Base-by-base conservation (phyloP, 2,329 filamentous ascomycete species). In the Dactylellina haptotyla region DNA sequence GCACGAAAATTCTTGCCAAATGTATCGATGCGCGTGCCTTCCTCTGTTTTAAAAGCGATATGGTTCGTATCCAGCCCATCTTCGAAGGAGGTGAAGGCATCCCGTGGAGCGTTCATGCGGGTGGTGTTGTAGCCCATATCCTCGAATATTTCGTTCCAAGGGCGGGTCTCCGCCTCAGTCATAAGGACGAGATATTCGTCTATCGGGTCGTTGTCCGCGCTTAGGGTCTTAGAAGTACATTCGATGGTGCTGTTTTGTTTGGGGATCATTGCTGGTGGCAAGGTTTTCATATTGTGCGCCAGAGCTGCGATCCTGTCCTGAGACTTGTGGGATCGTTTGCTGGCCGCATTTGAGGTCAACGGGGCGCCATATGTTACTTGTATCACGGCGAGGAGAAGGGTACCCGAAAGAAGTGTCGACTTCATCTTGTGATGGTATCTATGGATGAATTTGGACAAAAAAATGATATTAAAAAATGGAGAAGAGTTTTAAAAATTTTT, bases 101-200 rank as follows among this genome's bases (percentile, higher is more conserved):
- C 43, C 9, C 32, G 59, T 8, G 43, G 2, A 9, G 32, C 43
- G 73, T 82, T 80, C 6, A 84, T 80, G 10, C 80, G 62, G 2
- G 78, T 78, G 25, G 25, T 57, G 9, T 74, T 74, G 10, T 75
- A 64, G 2, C 62, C 70, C 77, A 78, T 77, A 20, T 76, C 76
- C 9, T 41, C 39, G 6, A 78, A 61, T n/a, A 78, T 63, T 3
- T 76, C 46, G 3, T 75, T 62, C 39, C 77, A 76, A 2, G 64
- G 54, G 5, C 76, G 76, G 1, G 64, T 72, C 51, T 78, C 76
- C 2, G 74, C 50, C 10, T 77, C 69, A 39, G 76, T 58, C 43
- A 78, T 45, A 20, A 78, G 58, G n/a, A 76, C 76, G 51, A 75
- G 65, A 54, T 76, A 78, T 50, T 75, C 72, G 10, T 70, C 73